Evolutionary conservation across 2,329 filamentous ascomycete genomes (phyloP), one percentile per base, ranked within the genome.

Genomic region (Lojkania enalia): DNA sequence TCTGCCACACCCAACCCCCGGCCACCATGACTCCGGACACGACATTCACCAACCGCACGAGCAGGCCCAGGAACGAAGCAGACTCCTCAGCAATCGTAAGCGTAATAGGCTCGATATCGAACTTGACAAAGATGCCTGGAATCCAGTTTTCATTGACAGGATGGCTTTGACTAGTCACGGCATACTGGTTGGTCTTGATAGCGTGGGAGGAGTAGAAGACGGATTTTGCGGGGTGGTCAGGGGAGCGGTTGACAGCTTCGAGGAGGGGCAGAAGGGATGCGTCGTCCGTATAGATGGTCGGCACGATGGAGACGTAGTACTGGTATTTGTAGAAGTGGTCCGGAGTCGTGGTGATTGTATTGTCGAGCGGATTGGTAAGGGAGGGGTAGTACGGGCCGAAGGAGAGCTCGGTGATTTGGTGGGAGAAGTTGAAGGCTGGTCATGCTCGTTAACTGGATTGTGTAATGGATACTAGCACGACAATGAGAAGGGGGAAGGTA

Each of bases 321-420:
- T 99, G 94, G 76, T 90, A 97, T 73, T 94, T 95, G 81, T 92
- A 86, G 77, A 96, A 97, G 77, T 95, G 80, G 13, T 77, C 66
- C n/a, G 47, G 35, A 4, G 88, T 92, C 3, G 78, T 73, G 61
- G 91, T 88, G 71, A 91, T 83, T 33, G 94, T 97, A 56, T 86
- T 85, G 74, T 97, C 94, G 61, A 99, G 88, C 0, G 94, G 94
- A 74, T 99, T 99, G 62, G 87, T 81, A 43, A 99, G 85, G 19
- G 86, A 89, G 1, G 94, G 92, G 74, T 96, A 97, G 75, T 91
- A 96, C n/a, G 90, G 86, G 3, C 94, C 94, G 71, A 96, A 99
- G 46, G 91, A 96, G 58, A 99, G 83, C 71, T 99, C 94, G 61
- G 88, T 91, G 75, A 99, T 84, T 70, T 96, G 86, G 75, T 99